These are phyloP conservation scores for Solanum commersonii DNA, from an alignment of 257 asterid genomes.

Conservation along the genomic window DNA sequence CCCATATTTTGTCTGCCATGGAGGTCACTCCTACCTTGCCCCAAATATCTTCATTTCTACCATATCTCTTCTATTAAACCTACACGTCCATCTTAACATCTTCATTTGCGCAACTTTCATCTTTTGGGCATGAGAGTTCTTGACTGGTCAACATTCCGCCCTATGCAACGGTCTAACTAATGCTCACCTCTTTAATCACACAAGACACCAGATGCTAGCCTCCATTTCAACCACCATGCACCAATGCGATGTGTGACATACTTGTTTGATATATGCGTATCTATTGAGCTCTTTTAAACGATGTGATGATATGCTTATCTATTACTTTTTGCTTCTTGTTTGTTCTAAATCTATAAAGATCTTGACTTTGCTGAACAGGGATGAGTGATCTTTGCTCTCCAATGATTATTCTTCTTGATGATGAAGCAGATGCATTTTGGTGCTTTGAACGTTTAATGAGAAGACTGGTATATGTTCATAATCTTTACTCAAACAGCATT, in stretches of 20 bases:
- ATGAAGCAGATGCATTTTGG: conserved; percentile 98
- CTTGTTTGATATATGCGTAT: background rate
- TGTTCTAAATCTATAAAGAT: conserved; percentile 1
- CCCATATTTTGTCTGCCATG: background rate
- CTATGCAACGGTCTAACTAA: background rate
- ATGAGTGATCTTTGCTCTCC: conserved; percentile 99
- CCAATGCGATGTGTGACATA: background rate
- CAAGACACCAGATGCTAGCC: background rate
- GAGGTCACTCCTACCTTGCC: background rate
- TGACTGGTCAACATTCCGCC: background rate
- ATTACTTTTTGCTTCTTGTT: background rate
- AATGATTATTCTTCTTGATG: conserved; percentile 82
- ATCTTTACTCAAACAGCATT: background rate
- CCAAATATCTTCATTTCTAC: background rate
- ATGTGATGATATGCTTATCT: background rate
- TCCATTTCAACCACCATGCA: background rate
- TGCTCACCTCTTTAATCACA: background rate
- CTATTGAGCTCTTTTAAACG: background rate
- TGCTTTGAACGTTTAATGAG: conserved; percentile 91
- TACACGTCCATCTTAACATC: background rate
- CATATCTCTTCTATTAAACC: background rate
- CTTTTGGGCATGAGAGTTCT: background rate
- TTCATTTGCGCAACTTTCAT: background rate
- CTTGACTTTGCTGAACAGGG: conserved; percentile 40
- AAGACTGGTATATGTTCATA: conserved; percentile 48